phyloP scores from a whole-genome alignment of 169 alveolate species.

The Cryptosporidium ubiquitum region DNA sequence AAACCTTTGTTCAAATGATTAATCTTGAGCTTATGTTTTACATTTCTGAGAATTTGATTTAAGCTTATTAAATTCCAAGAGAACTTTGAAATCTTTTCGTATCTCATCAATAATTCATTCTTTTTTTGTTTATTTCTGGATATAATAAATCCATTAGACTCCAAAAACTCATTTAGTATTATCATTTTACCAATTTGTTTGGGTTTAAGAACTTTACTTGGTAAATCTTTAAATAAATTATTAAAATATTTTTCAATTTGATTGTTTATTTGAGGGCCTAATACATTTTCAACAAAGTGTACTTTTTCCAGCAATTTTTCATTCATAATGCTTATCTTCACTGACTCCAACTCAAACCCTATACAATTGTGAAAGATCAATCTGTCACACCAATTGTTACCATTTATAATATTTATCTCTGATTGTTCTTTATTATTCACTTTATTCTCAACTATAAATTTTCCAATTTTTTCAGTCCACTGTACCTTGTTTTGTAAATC shows the following conservation, averaged over 20 bases:
- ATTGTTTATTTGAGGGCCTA: neutral
- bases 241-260: slow-evolving; percentile 29
- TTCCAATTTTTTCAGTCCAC: slow-evolving; percentile 29
- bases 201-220: neutral
- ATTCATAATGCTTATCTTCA: slow-evolving; percentile 10
- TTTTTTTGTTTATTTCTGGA: neutral
- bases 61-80: slow-evolving; percentile 12
- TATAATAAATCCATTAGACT: slow-evolving; percentile 17
- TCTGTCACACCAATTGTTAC: slow-evolving; percentile 36
- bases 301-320: neutral
- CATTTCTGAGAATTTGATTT: neutral
- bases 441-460: neutral
- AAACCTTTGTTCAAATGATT: neutral
- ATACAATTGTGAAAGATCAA: slow-evolving; percentile 56
- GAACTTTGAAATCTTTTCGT: slow-evolving; percentile 10
- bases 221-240: neutral
- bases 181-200: neutral
- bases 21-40: neutral
- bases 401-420: neutral
- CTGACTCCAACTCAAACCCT: slow-evolving; percentile 26
- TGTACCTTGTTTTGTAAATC: slow-evolving; percentile 48
- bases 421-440: no score
- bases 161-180: slow-evolving; percentile 8
- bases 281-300: neutral
- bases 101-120: neutral